Evolutionary conservation across 2,329 filamentous ascomycete genomes (phyloP), one percentile per base, ranked within the genome.

Genomic region (Penicillium polonicum): DNA sequence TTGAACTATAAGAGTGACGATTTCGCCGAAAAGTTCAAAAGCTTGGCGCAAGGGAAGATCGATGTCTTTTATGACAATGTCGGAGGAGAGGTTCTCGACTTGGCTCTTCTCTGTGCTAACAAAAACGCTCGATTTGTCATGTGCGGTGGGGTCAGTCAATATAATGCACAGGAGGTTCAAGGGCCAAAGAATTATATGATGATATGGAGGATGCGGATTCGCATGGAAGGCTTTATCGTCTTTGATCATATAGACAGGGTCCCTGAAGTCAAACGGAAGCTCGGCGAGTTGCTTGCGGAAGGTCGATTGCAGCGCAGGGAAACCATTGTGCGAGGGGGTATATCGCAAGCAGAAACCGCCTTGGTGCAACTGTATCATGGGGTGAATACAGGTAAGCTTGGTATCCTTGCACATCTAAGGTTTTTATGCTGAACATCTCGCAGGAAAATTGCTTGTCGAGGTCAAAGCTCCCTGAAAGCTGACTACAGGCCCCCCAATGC

Each of bases 1-100:
- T 62, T 85, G 56, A 82, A 85, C 72, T 85, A 85, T 70, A 82
- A 83, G 65, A 77, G 33, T 2, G 12, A 45, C 4, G 46, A 44
- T 23, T 60, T 57, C 54, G 44, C 44, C 6, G 12, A 46, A 19
- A 17, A 46, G 19, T 33, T 33, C 25, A 13, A 33, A 12, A 3
- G n/a, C 15, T 7, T 29, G 5, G 21, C n/a, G 12, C n/a, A 15
- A 17, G 29, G 29, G 19, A 33, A 33, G 25, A 29, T 33, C 6
- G 44, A 46, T 33, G n/a, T 46, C 29, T 46, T 29, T 21, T 46
- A 31, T 7, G 44, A 46, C n/a, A 33, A 29, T 19, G 44, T 33
- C 4, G 44, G 44, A 46, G 44, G 44, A 27, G 23, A 44, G 7
- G 42, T 44, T n/a, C 42, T 44, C 3, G 42, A 44, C 23, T 44